Evolutionary conservation across 2,329 filamentous ascomycete species (phyloP).

Genomic region (Cordyceps fumosorosea): DNA sequence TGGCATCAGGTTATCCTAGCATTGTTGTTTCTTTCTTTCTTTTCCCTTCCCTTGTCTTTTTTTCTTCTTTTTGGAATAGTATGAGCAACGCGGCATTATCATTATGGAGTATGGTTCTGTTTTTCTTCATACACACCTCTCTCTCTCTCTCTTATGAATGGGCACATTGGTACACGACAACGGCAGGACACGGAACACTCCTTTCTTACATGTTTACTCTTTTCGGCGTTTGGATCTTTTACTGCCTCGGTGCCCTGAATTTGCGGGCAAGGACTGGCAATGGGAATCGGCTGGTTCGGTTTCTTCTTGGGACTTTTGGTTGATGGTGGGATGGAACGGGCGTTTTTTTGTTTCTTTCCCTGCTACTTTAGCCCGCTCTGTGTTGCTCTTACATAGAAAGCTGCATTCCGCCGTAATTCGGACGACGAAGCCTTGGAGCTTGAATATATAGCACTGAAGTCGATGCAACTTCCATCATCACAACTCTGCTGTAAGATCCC

Average conservation of each 20-base stretch:
- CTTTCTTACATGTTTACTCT: not conserved
- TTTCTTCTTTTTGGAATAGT: not conserved
- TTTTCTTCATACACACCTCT: not conserved
- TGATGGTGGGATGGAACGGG: not conserved
- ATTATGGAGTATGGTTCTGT: not conserved
- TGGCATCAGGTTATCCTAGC: not conserved
- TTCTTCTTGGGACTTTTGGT: not conserved
- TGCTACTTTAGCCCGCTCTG: not conserved
- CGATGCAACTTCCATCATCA: too few relatives aligned
- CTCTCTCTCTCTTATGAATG: not conserved
- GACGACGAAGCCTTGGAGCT: not conserved
- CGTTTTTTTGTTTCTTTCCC: not conserved
- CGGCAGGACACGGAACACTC: constrained; percentile 10
- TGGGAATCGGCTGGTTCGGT: not conserved
- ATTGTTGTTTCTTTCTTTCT: not conserved
- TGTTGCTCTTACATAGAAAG: not conserved
- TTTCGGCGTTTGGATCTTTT: not conserved
- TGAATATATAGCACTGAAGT: too few relatives aligned
- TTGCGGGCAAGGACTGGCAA: not conserved
- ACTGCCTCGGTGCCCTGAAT: not conserved
- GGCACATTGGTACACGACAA: constrained; percentile 2
- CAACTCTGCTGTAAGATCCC: too few relatives aligned
- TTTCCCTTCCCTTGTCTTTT: too few relatives aligned
- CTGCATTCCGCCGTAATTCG: not conserved
- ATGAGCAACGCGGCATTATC: not conserved